Percentiles rank a stretch among this genome's conserved stretches.
Conservation (phyloP, 352 stramenopile genomes). For the Phytophthora palmivora region DNA sequence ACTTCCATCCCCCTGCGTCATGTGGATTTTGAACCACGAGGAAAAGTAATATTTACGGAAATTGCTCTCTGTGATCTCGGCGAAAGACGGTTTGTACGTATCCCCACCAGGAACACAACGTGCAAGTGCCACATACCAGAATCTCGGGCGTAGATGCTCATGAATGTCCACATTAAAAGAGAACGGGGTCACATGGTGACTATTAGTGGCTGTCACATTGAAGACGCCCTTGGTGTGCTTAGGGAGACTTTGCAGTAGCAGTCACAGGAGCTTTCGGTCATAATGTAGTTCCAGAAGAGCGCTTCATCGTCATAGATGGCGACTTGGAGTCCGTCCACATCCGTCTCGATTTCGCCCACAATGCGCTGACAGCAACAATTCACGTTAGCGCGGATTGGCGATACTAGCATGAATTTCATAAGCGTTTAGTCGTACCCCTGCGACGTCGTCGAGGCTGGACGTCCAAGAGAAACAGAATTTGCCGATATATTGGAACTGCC, state of each 20-base stretch:
- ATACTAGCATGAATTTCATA: not conserved
- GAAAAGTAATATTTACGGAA: constrained; percentile 85
- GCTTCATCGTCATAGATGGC: constrained; percentile 84
- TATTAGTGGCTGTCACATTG: constrained; percentile 61
- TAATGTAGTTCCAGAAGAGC: constrained; percentile 84
- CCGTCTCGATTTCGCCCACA: constrained; percentile 65
- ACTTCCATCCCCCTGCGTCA: constrained; percentile 67
- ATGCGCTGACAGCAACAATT: constrained; percentile 48
- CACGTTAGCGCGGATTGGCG: not conserved
- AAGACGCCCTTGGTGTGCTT: constrained; percentile 74
- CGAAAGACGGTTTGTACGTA: constrained; percentile 63
- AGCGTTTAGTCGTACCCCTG: constrained; percentile 45
- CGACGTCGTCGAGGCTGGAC: constrained; percentile 62
- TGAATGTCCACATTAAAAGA: constrained; percentile 69
- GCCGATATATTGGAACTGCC: constrained; percentile 81
- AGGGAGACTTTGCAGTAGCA: constrained; percentile 77
- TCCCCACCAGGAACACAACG: constrained; percentile 75
- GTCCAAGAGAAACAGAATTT: constrained; percentile 86
- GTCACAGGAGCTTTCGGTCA: constrained; percentile 61
- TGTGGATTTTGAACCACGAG: constrained; percentile 81
- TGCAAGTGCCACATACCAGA: constrained; percentile 78
- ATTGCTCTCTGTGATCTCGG: constrained; percentile 71
- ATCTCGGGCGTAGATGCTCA: constrained; percentile 69
- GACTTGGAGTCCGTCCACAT: constrained; percentile 67
- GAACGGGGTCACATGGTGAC: constrained; percentile 57